Evolutionary conservation across 2,329 filamentous ascomycete genomes (phyloP).

Genomic region (Penicillium sp.): DNA sequence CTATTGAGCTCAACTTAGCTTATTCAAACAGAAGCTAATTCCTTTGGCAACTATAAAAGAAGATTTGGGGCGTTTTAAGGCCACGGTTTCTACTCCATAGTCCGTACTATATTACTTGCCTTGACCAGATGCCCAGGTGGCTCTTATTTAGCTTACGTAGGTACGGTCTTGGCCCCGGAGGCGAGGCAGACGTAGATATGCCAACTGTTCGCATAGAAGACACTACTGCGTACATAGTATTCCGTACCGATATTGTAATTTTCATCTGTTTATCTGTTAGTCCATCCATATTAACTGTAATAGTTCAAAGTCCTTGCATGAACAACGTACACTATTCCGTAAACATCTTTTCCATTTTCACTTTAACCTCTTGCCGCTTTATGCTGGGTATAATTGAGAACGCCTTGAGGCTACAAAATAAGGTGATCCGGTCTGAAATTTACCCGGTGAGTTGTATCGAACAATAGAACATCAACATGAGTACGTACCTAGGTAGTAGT

Average conservation of each 20-base stretch:
- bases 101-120: neutral
- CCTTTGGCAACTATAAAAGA: neutral
- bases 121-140: neutral
- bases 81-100: neutral
- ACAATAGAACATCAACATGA: neutral
- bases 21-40: neutral
- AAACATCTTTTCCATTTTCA: neutral
- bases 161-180: neutral
- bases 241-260: neutral
- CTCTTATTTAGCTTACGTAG: neutral
- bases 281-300: neutral
- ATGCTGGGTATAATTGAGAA: neutral
- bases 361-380: neutral
- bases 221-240: neutral
- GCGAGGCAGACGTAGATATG: neutral
- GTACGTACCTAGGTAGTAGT: too few species aligned
- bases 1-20: neutral
- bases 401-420: too few species aligned
- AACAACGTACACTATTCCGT: neutral
- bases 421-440: neutral
- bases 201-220: neutral
- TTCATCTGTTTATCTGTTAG: neutral
- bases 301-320: slow-evolving; percentile 4
- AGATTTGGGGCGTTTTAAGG: neutral
- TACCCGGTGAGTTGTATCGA: neutral